Evolutionary conservation across 139 green algal genomes (phyloP), one percentile per base, ranked within the genome.

Genomic region (Picochlorum sp.): DNA sequence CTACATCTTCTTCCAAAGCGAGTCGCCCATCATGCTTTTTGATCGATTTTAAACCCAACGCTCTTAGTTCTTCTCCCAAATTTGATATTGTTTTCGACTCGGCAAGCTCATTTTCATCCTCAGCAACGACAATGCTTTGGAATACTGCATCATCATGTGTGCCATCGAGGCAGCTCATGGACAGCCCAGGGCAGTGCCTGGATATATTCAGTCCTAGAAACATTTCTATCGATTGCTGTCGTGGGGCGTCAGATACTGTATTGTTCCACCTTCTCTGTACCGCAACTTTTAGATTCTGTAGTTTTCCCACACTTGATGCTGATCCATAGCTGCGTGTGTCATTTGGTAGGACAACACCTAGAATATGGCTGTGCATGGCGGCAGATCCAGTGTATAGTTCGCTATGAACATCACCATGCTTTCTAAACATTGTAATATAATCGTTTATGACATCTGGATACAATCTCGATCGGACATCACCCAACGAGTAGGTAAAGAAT

Each of bases 351-450:
- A 94, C 75, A n/a, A 90, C 80, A 68, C 49, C 49, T 15, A 95
- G 83, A 49, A 89, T 84, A 62, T 90, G 85, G 28, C 68, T 84
- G 75, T 95, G 89, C 85, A 95, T 93, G 23, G 89, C 89, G 23
- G 85, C 80, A 2, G 69, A 79, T 49, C 70, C 80, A 20, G 93
- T 98, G 80, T 98, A 98, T 46, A 97, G 79, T 71, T 82, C 89
- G 8, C 90, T 90, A 64, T 94, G 87, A 64, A 97, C 79, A 82
- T 98, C 93, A 9, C 93, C 93, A 49, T 95, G 49, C 51, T 73
- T 77, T 38, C 69, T 68, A 52, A 79, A 84, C 45, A 80, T 78
- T 45, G 74, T 75, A 9, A 79, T 71, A 38, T 78, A 71, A 80
- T 69, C 80, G 77, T 77, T 60, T 58, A 91, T 4, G 68, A 63